Base-by-base conservation (phyloP, 768 basidiomycete genomes). In the Lactifluus pinguis region DNA sequence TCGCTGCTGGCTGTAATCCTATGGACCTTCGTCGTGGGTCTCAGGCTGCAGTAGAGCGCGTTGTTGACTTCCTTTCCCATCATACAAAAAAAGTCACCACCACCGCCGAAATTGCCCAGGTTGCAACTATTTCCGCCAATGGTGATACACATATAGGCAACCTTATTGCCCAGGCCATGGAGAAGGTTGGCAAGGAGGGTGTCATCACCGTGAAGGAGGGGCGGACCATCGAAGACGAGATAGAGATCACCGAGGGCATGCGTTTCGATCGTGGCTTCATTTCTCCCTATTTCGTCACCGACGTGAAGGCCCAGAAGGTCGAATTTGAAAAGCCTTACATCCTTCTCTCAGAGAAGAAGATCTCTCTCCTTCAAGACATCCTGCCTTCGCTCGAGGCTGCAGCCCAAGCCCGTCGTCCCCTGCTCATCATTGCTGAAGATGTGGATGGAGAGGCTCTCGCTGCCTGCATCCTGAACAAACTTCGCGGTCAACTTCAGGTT, bases 161-260 rank as follows among this genome's bases (percentile, higher is more conserved):
- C 71, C 82, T 99, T 70, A 98, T 98, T 73, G 95, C 95, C 6
- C 92, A 92, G 71, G 95, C 95, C 1, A 99, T 98, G 95, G 95
- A 98, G 77, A 97, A 97, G 75, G 95, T 98, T 62, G 95, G 95
- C 72, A 97, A 95, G 79, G 95, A 99, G 76, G 95, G 95, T 73
- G 95, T 98, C 70, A 98, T 99, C 79, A 98, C 95, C 53, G 95
- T 99, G 73, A 99, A 98, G 80, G 95, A 99, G 75, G 95, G 95
- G 48, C 86, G 89, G 68, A 98, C 95, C 6, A 97, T 95, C 66
- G 94, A 98, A 68, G 95, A 99, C 71, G 94, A 97, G 76, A 98
- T 98, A 71, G 95, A 99, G 73, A 94, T 99, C 69, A 98, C 95
- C 30, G 95, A 99, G 77, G 95, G 95, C 74, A 99, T 99, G 95